phyloP scores from a whole-genome alignment of 306 rosid genomes.

The Bauhinia variegata region DNA sequence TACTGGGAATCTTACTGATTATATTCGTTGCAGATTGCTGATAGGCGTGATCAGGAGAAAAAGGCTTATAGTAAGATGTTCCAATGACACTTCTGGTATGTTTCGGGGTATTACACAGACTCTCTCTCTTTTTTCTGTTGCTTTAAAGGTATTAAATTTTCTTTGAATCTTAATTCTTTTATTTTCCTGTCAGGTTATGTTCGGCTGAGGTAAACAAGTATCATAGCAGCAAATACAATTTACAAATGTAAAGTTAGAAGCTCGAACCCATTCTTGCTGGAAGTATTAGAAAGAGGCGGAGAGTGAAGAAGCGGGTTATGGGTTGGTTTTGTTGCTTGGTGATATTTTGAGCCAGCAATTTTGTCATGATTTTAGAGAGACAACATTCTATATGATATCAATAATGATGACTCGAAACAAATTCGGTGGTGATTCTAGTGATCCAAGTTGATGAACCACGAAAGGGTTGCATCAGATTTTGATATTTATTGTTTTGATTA shows the following conservation, averaged over 20 bases:
- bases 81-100: constrained; percentile 57
- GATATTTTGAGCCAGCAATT: constrained; percentile 28
- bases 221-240: constrained; percentile 21
- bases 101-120: not conserved
- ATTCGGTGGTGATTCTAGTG: constrained; percentile 18
- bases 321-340: constrained; percentile 21
- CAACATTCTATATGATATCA: constrained; percentile 9
- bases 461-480: constrained; percentile 27
- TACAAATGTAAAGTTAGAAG: constrained; percentile 26
- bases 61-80: constrained; percentile 87
- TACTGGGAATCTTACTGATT: constrained; percentile 3
- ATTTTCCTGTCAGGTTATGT: constrained; percentile 28
- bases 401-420: constrained; percentile 3
- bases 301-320: constrained; percentile 26
- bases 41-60: constrained; percentile 73
- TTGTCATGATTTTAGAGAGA: constrained; percentile 26
- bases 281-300: constrained; percentile 10
- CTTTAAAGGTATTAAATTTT: not conserved
- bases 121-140: too few species aligned
- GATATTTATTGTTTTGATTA: not conserved
- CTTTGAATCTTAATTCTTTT: not conserved
- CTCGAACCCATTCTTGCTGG: constrained; percentile 22
- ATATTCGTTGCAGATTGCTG: constrained; percentile 58
- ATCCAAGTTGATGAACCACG: constrained; percentile 30
- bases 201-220: constrained; percentile 15